Evolutionary conservation across 1,284 basidiomycete species (phyloP).

Genomic region (Sanghuangporus weigelae): DNA sequence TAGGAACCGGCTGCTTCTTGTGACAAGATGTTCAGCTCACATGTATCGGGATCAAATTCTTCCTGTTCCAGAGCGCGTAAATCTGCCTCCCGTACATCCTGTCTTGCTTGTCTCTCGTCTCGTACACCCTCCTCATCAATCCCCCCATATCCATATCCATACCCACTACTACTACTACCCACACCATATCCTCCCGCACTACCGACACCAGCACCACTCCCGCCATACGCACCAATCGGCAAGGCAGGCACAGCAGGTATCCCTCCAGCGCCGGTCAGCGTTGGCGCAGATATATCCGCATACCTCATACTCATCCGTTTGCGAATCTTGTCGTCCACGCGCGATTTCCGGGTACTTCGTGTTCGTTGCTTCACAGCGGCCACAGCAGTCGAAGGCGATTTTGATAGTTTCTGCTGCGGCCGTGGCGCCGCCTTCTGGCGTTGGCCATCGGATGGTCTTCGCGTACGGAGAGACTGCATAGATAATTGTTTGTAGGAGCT

Average conservation of each 20-base stretch:
- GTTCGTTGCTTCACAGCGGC: constrained; percentile 27
- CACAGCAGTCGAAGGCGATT: constrained; percentile 35
- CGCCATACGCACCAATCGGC: constrained; percentile 34
- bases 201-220: constrained; percentile 23
- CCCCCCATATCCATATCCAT: constrained; percentile 18
- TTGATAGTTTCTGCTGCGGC: constrained; percentile 32
- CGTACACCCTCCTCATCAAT: constrained; percentile 41
- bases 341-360: constrained; percentile 50
- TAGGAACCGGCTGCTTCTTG: not conserved
- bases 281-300: constrained; percentile 71
- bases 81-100: constrained; percentile 45
- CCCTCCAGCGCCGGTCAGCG: constrained; percentile 33
- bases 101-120: constrained; percentile 36
- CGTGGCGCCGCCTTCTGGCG: constrained; percentile 24
- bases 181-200: not conserved
- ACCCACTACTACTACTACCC: constrained; percentile 23
- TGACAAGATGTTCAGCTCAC: constrained; percentile 40
- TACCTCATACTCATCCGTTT: constrained; percentile 90
- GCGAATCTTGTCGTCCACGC: constrained; percentile 90
- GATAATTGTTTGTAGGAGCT: not conserved
- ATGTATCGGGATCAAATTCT: constrained; percentile 76
- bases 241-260: constrained; percentile 57
- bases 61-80: constrained; percentile 67
- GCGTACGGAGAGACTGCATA: constrained; percentile 65
- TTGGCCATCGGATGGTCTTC: constrained; percentile 45